Conservation (phyloP, 1,139 yeast species). For the Meyerozyma carpophila region DNA sequence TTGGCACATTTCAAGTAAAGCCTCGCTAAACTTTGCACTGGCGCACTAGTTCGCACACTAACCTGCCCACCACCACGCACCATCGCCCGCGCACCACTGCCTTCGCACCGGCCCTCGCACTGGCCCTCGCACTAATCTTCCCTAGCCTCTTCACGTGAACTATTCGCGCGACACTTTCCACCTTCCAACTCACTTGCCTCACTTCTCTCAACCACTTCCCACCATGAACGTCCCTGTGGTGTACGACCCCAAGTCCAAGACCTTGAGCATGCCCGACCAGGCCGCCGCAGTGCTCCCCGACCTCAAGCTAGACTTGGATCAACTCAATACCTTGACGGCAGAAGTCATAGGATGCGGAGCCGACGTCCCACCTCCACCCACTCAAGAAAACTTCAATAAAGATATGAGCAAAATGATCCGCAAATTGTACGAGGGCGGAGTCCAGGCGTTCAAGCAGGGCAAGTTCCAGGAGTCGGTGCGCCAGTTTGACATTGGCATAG, state of each 20-base stretch:
- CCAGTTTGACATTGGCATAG: constrained; percentile 71
- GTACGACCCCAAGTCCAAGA: constrained; percentile 21
- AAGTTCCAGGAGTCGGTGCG: constrained; percentile 69
- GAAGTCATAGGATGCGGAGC: constrained; percentile 56
- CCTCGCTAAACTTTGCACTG: too few relatives aligned
- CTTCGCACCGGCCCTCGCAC: too few relatives aligned
- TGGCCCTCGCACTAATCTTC: too few relatives aligned
- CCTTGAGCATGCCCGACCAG: constrained; percentile 21
- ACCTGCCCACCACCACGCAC: too few relatives aligned
- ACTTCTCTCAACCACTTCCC: too few relatives aligned
- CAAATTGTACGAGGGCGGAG: constrained; percentile 71
- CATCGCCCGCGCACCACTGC: too few relatives aligned
- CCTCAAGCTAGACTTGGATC: constrained; percentile 47
- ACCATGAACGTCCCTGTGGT: constrained; percentile 11
- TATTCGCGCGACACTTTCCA: neutral
- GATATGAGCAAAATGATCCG: constrained; percentile 62
- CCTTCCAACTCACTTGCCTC: neutral
- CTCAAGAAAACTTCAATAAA: constrained; percentile 46
- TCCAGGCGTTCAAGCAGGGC: constrained; percentile 53
- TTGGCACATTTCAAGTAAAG: too few relatives aligned
- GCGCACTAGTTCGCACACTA: too few relatives aligned
- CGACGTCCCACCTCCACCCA: constrained; percentile 69
- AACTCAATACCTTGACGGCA: constrained; percentile 56
- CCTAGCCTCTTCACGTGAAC: too few relatives aligned
- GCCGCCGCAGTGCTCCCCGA: constrained; percentile 19